A percentile compares a stretch with the other conserved stretches of the same genome.
Conservation (phyloP, 148 eudicot species). For the Chenopodium formosanum region DNA sequence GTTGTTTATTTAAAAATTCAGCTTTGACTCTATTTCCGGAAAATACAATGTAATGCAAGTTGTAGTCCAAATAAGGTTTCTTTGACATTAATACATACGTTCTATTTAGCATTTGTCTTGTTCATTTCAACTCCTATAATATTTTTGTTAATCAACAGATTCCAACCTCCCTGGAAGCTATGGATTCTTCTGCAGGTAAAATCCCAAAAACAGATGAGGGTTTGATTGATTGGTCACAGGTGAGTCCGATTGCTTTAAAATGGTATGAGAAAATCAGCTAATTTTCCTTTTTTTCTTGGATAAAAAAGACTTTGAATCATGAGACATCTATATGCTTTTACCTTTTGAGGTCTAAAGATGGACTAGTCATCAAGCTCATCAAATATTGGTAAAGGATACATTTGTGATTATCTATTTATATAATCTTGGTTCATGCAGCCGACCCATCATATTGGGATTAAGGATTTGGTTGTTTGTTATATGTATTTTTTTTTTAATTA, state of each 20-base stretch:
- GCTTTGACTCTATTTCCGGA: background rate
- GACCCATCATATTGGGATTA: too few species aligned
- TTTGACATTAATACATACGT: background rate
- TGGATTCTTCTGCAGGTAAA: constrained; percentile 52
- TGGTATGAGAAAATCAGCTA: background rate
- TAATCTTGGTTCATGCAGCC: too few species aligned
- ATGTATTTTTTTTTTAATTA: too few species aligned
- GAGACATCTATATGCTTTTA: background rate
- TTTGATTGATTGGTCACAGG: constrained; percentile 93
- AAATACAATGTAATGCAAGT: background rate
- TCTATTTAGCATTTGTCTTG: background rate
- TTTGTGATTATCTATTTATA: too few species aligned
- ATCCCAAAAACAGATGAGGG: constrained; percentile 77
- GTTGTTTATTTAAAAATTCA: background rate
- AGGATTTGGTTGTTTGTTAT: too few species aligned
- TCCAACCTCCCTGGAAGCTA: constrained; percentile 67
- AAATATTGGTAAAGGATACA: too few species aligned
- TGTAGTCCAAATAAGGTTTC: background rate
- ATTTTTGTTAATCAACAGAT: constrained; percentile 47
- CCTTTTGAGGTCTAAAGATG: background rate
- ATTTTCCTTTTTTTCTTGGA: background rate
- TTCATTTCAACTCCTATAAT: background rate
- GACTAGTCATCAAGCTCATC: background rate
- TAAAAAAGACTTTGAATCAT: too few species aligned
- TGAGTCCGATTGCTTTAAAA: constrained; percentile 26